phyloP scores from a whole-genome alignment of 805 yeast genomes.

The Saturnispora sekii region DNA sequence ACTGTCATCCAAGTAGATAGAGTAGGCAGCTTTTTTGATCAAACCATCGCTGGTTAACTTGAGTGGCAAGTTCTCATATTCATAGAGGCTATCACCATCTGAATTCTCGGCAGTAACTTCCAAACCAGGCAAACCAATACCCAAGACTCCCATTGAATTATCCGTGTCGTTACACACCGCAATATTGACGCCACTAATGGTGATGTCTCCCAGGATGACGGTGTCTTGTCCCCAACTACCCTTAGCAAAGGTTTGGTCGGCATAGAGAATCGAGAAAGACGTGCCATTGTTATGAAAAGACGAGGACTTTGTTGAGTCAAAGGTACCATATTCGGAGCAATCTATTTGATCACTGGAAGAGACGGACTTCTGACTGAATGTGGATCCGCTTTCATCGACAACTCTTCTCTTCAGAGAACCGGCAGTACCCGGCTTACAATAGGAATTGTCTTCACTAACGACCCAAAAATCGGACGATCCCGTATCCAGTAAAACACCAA shows the following conservation, averaged over 20 bases:
- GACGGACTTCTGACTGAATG: conserved; percentile 1
- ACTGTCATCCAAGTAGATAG: conserved; percentile 46
- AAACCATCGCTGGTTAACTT: conserved; percentile 49
- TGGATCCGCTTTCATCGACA: not conserved
- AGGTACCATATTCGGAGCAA: conserved; percentile 41
- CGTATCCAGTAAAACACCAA: conserved; percentile 57
- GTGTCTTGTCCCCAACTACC: conserved; percentile 59
- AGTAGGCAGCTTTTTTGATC: conserved; percentile 47
- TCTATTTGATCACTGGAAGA: conserved; percentile 17
- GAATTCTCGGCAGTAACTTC: conserved; percentile 42
- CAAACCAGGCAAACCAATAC: conserved; percentile 60
- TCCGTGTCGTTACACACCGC: conserved; percentile 65
- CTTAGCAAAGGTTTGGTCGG: conserved; percentile 37
- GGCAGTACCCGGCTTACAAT: conserved; percentile 25
- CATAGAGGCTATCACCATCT: conserved; percentile 20
- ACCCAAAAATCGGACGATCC: conserved; percentile 75
- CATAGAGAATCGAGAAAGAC: conserved; percentile 35
- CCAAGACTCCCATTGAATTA: conserved; percentile 61
- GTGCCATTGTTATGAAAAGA: conserved; percentile 33
- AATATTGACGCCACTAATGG: conserved; percentile 45
- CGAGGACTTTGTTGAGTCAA: conserved; percentile 31
- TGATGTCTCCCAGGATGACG: conserved; percentile 40
- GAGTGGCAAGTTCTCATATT: conserved; percentile 59
- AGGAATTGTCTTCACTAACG: conserved; percentile 38
- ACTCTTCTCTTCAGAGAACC: conserved; percentile 8